These are phyloP conservation scores for Ceraceosorus guamensis DNA, from an alignment of 1,284 basidiomycete genomes.

Conservation along the genomic window DNA sequence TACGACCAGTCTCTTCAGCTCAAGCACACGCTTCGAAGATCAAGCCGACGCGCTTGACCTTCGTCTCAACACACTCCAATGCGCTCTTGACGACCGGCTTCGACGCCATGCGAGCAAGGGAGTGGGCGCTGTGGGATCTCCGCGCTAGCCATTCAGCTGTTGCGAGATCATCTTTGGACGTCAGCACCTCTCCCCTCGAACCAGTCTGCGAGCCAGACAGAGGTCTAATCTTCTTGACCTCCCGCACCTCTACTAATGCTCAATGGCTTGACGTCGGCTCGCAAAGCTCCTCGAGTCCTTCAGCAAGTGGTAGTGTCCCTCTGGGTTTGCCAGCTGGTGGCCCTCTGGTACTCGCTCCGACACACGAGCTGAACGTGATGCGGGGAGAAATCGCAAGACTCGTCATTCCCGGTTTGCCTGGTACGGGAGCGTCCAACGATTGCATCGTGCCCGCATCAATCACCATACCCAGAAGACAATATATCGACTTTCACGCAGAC, in stretches of 20 bases:
- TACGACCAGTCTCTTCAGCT: background rate
- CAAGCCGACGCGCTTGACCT: background rate
- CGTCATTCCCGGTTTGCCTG: background rate
- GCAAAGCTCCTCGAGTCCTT: background rate
- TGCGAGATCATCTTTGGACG: background rate
- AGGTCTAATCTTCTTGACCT: slow-evolving; percentile 1
- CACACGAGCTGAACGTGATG: background rate
- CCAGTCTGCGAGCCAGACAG: slow-evolving; percentile 5
- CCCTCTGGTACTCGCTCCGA: background rate
- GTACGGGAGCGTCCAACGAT: slow-evolving; percentile 2
- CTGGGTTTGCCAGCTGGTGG: background rate
- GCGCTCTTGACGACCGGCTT: background rate
- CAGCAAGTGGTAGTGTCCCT: background rate
- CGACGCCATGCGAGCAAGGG: background rate
- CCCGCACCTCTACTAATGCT: background rate
- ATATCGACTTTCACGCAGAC: slow-evolving; percentile 12
- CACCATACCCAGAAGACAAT: slow-evolving; percentile 9
- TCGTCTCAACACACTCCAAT: background rate
- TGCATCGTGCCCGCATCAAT: slow-evolving; percentile 6
- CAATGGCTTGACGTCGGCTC: slow-evolving; percentile 9
- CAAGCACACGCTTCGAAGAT: background rate
- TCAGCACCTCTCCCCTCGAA: slow-evolving; percentile 3
- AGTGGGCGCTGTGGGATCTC: background rate
- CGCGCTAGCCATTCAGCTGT: background rate
- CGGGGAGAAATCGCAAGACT: slow-evolving; percentile 8